These are phyloP conservation scores for Neurospora sp. DNA, from an alignment of 495 filamentous ascomycete species.

Conservation along the genomic window DNA sequence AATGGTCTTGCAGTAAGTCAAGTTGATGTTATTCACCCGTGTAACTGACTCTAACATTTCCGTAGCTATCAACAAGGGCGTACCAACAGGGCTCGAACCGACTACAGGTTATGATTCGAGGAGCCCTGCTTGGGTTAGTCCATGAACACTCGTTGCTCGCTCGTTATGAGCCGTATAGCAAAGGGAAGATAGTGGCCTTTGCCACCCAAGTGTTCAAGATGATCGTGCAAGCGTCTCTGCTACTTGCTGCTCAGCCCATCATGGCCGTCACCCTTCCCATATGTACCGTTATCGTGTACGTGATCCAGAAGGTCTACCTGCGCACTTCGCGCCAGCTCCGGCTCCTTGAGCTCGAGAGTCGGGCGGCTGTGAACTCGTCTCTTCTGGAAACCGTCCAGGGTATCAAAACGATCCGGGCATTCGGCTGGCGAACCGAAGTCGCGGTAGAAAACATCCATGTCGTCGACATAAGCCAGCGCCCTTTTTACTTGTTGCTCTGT, in stretches of 20 bases:
- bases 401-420: slow-evolving; percentile 36
- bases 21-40: neutral
- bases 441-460: slow-evolving; percentile 10
- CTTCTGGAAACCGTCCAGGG: slow-evolving; percentile 44
- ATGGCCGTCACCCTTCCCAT: slow-evolving; percentile 27
- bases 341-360: slow-evolving; percentile 51
- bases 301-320: slow-evolving; percentile 52
- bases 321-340: slow-evolving; percentile 55
- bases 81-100: slow-evolving; percentile 50
- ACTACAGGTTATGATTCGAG: slow-evolving; percentile 48
- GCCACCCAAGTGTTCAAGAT: slow-evolving; percentile 17
- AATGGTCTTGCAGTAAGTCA: slow-evolving; percentile 45
- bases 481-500: slow-evolving; percentile 32
- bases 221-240: slow-evolving; percentile 24
- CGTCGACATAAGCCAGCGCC: slow-evolving; percentile 29
- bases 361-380: slow-evolving; percentile 48
- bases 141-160: slow-evolving; percentile 41
- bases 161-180: slow-evolving; percentile 31
- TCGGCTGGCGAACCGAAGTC: slow-evolving; percentile 27
- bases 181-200: slow-evolving; percentile 35
- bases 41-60: neutral
- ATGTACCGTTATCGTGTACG: slow-evolving; percentile 29
- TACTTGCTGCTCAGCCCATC: slow-evolving; percentile 35
- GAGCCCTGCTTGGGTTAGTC: slow-evolving; percentile 49
- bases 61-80: slow-evolving; percentile 37